Evolutionary conservation across 148 eudicot species (phyloP), one percentile per base, ranked within the genome.

Genomic region (Nepenthes mirabilis): DNA sequence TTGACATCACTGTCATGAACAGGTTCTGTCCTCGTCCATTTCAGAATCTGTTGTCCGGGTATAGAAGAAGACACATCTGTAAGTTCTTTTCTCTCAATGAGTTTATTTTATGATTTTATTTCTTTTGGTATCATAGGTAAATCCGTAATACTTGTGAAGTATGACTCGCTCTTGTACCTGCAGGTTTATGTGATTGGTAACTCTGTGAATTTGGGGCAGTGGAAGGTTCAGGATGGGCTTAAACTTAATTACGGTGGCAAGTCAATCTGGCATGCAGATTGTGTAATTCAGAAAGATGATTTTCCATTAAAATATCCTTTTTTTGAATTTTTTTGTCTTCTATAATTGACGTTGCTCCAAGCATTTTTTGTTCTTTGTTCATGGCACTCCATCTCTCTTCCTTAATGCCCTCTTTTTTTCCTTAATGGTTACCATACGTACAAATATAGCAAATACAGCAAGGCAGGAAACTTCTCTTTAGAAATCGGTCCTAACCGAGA

Each of bases 291-390:
- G 56, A 83, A 76, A 69, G 79, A 75, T 48, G 98, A 88, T 63
- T 85, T 91, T 48, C 96, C 98, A 52, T 57, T 91, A 74, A 85
- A 82, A 88, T 91, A 90, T 90, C 97, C 95, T 87, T 82, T 68
- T 68, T 48, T n/a, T 36, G 14, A 59, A 56, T 52, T 43, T 36
- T 11, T 45, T 67, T 45, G 55, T 23, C 62, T 47, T 37, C 32
- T 47, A 35, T 37, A 5, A 52, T 34, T 49, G 65, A 33, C 63
- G 55, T 51, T 12, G 45, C 6, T 34, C 59, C 55, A 48, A 14
- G 8, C 47, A 33, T 53, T 10, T 37, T 14, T 37, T 33, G 23
- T 23, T 23, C 23, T 23, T 14, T 37, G 45, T 56, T 63, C 47
- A 56, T 45, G n/a, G 12, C 45, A 47, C 52, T 14, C 11, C 48